Evolutionary conservation across 108 stramenopile genomes (phyloP), one percentile per base, ranked within the genome.

Genomic region (Cyclotella kingstonii): DNA sequence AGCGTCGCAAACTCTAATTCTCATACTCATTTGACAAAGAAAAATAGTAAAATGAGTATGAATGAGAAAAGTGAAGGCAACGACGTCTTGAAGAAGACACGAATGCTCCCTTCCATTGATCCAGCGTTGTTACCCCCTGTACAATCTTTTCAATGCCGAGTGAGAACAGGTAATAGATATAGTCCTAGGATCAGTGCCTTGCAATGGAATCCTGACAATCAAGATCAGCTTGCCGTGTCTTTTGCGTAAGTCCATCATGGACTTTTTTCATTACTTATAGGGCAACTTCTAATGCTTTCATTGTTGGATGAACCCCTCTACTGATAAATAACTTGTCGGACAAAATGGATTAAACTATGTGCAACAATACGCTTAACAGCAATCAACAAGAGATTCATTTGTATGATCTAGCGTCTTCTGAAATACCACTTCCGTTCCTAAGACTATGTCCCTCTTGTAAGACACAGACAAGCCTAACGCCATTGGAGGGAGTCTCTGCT

Each of bases 221-320:
- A 76, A 57, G 74, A 76, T 38, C 50, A 64, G 18, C 63, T 76
- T 30, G 68, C 55, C 0, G 68, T 76, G 26, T 56, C 67, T n/a
- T 69, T 63, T 58, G 70, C 54, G 62, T 62, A 26, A 49, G 61
- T 50, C 17, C 26, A 15, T 42, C 11, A 57, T 1, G 14, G 9
- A 22, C 5, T 5, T 18, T 46, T 50, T 50, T 8, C 49, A 50
- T n/a, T n/a, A n/a, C n/a, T n/a, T n/a, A n/a, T n/a, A 22, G 1
- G 2, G 36, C 3, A 30, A 8, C 9, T 22, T 11, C 7, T 34
- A 2, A 28, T 50, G 44, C 18, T 50, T 40, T 15, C 2, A 5
- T 50, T 62, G 25, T 17, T 46, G 6, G 8, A 46, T 17, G 11
- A 8, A 46, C 12, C n/a, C 17, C 40, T 31, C 1, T 55, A 34